Conservation (phyloP, 139 green algal species). For the Volvox africanus region DNA sequence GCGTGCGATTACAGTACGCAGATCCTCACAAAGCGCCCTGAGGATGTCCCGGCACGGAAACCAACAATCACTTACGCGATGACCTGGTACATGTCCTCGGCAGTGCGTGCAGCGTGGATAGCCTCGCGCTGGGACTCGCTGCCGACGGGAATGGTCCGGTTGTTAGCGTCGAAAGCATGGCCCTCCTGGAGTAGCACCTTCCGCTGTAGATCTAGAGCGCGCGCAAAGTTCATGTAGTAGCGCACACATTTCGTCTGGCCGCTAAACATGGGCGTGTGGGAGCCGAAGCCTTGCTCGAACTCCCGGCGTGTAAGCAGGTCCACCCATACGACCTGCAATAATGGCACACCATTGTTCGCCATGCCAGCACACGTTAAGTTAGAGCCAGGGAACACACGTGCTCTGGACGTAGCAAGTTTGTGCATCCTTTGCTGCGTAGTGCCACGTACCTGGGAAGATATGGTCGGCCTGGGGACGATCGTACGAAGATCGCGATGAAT, state of each 20-base stretch:
- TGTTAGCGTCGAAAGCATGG: constrained; percentile 73
- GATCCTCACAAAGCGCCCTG: no score
- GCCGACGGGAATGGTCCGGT: constrained; percentile 70
- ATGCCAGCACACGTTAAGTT: no score
- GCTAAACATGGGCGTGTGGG: constrained; percentile 92
- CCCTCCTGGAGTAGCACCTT: constrained; percentile 69
- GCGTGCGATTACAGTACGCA: no score
- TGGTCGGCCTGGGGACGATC: no score
- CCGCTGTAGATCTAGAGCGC: constrained; percentile 76
- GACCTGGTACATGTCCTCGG: constrained; percentile 80
- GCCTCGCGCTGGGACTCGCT: constrained; percentile 59
- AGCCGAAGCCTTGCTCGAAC: constrained; percentile 91
- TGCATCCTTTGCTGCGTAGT: no score
- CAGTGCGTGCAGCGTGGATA: constrained; percentile 66
- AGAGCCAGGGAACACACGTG: no score
- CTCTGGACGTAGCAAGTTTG: no score
- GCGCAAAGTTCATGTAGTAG: constrained; percentile 91
- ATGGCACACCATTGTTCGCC: no score
- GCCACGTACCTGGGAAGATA: no score
- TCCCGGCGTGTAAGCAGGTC: constrained; percentile 90
- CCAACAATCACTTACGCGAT: constrained; percentile 32
- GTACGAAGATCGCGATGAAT: no score
- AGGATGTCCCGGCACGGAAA: no score
- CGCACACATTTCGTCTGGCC: constrained; percentile 93
- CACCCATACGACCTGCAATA: constrained; percentile 91